Evolutionary conservation across 305 asterid genomes (phyloP), one percentile per base, ranked within the genome.

Genomic region (Ajuga reptans): DNA sequence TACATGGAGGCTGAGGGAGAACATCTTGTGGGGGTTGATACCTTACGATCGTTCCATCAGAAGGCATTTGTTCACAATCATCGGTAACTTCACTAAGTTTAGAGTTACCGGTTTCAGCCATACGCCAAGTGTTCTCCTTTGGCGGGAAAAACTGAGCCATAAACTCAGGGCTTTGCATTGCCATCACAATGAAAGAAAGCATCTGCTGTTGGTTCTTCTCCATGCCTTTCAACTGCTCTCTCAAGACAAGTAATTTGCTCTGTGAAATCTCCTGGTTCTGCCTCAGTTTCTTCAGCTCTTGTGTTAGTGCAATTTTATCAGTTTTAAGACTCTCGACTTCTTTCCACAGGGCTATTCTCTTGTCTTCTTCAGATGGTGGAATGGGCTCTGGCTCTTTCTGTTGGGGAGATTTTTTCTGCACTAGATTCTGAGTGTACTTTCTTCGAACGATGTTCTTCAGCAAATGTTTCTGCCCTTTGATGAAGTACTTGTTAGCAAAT

Each of bases 181-280:
- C 97, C 96, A 89, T 83, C 58, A 90, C 99, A 12, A 93, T 90
- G 86, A 90, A 90, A 11, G 97, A 90, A 42, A 93, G 93, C 99
- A 90, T 86, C 69, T 93, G 96, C 45, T 90, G 97, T 77, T 90
- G 99, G 79, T 87, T 83, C 75, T 85, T 90, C 81, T 93, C 99
- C 90, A 87, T 84, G 7, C 95, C 91, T 77, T 87, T 85, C 36
- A 93, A 69, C 49, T 89, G 96, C 55, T 89, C 89, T 53, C 90
- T 58, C 34, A 91, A 43, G 71, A 80, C 76, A 4, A 83, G 69
- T 76, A 93, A 39, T 76, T 89, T 90, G 56, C 84, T 84, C 82
- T 86, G 87, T 7, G 97, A 87, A 47, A 37, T 86, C 78, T 90
- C 77, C 73, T 89, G 97, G 76, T 82, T 85, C 69, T 89, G 86